These are phyloP conservation scores for Candida lessepsii DNA, from an alignment of 805 yeast genomes.

Conservation along the genomic window DNA sequence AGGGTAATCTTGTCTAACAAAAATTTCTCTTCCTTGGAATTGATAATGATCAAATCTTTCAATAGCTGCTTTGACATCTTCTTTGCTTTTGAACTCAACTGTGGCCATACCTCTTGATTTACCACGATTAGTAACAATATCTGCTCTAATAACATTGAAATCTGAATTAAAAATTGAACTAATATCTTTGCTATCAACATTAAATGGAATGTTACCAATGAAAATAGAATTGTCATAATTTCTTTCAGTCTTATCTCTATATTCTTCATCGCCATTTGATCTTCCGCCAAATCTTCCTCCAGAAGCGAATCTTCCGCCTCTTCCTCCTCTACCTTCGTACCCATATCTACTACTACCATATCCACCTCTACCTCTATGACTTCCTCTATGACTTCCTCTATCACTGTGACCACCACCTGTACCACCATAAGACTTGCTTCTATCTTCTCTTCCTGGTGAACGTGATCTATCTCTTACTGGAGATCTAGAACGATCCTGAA, in stretches of 20 bases:
- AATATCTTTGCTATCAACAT: slow-evolving; percentile 56
- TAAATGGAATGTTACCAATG: slow-evolving; percentile 72
- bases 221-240: slow-evolving; percentile 69
- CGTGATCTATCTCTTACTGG: slow-evolving; percentile 33
- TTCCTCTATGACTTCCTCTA: slow-evolving; percentile 21
- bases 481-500: slow-evolving; percentile 31
- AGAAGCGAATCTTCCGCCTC: slow-evolving; percentile 17
- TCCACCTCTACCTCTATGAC: slow-evolving; percentile 20
- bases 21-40: slow-evolving; percentile 73
- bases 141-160: slow-evolving; percentile 69
- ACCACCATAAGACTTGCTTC: slow-evolving; percentile 6
- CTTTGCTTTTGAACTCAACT: slow-evolving; percentile 70
- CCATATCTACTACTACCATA: slow-evolving; percentile 16
- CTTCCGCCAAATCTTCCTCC: slow-evolving; percentile 20
- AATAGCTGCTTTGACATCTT: slow-evolving; percentile 72
- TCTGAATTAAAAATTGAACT: slow-evolving; percentile 54
- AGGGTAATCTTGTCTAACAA: slow-evolving; percentile 88
- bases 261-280: slow-evolving; percentile 25
- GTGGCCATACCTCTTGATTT: slow-evolving; percentile 89
- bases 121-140: slow-evolving; percentile 74
- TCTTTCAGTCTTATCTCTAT: slow-evolving; percentile 42
- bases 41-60: slow-evolving; percentile 61
- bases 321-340: slow-evolving; percentile 20
- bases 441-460: slow-evolving; percentile 15
- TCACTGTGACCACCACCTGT: slow-evolving; percentile 19